These are phyloP conservation scores for Paecilomyces variotii DNA, from an alignment of 2,329 filamentous ascomycete species.

Conservation along the genomic window DNA sequence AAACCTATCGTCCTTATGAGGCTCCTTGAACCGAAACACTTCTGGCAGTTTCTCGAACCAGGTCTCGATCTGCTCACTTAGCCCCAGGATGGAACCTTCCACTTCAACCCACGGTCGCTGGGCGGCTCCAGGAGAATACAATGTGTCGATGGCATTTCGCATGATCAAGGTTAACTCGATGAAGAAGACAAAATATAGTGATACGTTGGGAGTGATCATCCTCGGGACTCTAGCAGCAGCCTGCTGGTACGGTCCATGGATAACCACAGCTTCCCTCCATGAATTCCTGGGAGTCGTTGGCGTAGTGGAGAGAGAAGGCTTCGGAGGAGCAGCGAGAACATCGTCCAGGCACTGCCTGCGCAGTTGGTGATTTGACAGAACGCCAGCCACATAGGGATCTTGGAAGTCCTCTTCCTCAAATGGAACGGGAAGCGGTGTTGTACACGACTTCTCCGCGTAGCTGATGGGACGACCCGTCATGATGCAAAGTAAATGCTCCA, in stretches of 20 bases:
- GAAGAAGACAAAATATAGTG: conserved; percentile 31
- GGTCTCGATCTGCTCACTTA: conserved; percentile 27
- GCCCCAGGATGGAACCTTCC: conserved; percentile 23
- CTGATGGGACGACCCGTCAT: conserved; percentile 37
- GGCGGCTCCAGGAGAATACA: conserved; percentile 31
- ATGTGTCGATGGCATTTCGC: conserved; percentile 26
- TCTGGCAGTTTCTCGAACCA: conserved; percentile 32
- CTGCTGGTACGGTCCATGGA: not conserved
- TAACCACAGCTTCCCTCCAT: conserved; percentile 12
- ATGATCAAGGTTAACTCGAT: conserved; percentile 30
- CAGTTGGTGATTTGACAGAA: conserved; percentile 26
- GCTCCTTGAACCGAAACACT: conserved; percentile 26
- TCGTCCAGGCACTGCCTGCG: conserved; percentile 21
- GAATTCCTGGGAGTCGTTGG: conserved; percentile 10
- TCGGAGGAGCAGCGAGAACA: conserved; percentile 12
- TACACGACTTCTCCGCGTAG: conserved; percentile 31
- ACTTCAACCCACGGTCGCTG: conserved; percentile 29
- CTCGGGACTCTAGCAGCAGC: conserved; percentile 9
- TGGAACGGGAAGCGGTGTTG: conserved; percentile 33
- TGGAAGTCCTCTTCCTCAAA: conserved; percentile 31
- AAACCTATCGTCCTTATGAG: conserved; percentile 18
- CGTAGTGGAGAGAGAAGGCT: conserved; percentile 2
- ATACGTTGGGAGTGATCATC: conserved; percentile 26
- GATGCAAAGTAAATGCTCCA: conserved; percentile 34
- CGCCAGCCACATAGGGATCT: conserved; percentile 19